Conservation (phyloP, 306 rosid genomes). For the Neltuma alba region DNA sequence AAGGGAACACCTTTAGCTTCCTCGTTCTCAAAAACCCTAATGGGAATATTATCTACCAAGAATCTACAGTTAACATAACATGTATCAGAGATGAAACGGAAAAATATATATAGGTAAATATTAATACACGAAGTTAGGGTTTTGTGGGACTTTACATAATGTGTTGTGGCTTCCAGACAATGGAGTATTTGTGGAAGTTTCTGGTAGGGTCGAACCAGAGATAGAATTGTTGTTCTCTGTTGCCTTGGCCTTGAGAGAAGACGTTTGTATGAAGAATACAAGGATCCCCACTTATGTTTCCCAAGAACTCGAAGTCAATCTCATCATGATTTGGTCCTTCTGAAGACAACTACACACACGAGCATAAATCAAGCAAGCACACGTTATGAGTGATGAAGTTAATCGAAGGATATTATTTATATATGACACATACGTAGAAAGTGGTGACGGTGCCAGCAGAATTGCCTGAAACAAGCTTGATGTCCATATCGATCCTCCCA, state of each 20-base stretch:
- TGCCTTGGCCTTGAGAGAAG: slow-evolving; percentile 50
- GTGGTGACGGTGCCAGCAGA: slow-evolving; percentile 93
- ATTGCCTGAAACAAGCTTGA: slow-evolving; percentile 77
- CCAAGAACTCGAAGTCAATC: slow-evolving; percentile 48
- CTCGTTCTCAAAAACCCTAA: slow-evolving; percentile 67
- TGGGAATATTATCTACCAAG: slow-evolving; percentile 36
- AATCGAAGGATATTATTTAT: too few relatives aligned
- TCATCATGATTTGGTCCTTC: slow-evolving; percentile 56
- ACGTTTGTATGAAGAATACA: slow-evolving; percentile 53
- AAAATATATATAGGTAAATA: too few relatives aligned
- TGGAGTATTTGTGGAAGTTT: slow-evolving; percentile 58
- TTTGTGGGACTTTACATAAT: slow-evolving; percentile 41
- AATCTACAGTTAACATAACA: slow-evolving; percentile 41
- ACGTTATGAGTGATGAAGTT: not conserved
- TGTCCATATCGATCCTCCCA: slow-evolving; percentile 75
- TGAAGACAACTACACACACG: slow-evolving; percentile 64
- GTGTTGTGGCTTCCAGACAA: slow-evolving; percentile 52
- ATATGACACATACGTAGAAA: slow-evolving; percentile 59
- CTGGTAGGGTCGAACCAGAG: slow-evolving; percentile 65
- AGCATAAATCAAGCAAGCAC: too few relatives aligned
- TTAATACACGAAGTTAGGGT: too few relatives aligned
- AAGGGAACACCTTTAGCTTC: slow-evolving; percentile 57
- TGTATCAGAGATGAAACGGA: too few relatives aligned
- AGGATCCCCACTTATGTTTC: slow-evolving; percentile 47
- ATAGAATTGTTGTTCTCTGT: slow-evolving; percentile 35